phyloP scores from a whole-genome alignment of 306 rosid genomes.

The Fagus sylvatica region DNA sequence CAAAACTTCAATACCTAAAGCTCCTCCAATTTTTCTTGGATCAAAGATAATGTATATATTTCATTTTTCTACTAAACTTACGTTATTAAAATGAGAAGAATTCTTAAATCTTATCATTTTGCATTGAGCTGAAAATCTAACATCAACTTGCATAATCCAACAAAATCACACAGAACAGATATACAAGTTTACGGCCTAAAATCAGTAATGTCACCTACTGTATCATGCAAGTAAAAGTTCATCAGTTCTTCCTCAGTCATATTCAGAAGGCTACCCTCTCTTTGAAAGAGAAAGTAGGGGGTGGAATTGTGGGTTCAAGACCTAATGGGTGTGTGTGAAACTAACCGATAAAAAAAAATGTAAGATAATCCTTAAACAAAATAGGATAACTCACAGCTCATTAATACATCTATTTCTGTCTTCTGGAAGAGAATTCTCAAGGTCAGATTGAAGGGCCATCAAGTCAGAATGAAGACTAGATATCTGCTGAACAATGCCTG shows the following conservation, averaged over 20 bases:
- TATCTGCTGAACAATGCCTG: slow-evolving; percentile 94
- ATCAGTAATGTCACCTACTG: background rate
- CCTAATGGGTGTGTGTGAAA: too few relatives aligned
- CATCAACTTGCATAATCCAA: background rate
- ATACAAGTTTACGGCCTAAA: background rate
- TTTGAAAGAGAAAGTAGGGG: too few relatives aligned
- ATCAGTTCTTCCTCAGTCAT: background rate
- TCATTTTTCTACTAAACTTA: background rate
- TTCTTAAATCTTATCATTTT: background rate
- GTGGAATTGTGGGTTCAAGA: too few relatives aligned
- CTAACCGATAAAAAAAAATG: background rate
- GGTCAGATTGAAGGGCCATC: slow-evolving; percentile 81
- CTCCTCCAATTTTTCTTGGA: background rate
- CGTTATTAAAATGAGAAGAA: background rate
- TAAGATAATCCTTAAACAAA: background rate
- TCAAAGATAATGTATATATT: background rate
- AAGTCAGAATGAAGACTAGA: slow-evolving; percentile 85
- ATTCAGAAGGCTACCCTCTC: background rate
- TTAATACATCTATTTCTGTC: slow-evolving; percentile 92
- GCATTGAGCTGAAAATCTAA: background rate
- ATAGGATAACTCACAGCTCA: slow-evolving; percentile 70
- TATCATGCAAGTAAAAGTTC: slow-evolving; percentile 1
- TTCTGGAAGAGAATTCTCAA: slow-evolving; percentile 93
- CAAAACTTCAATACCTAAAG: background rate
- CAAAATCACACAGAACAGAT: background rate